A percentile compares a stretch with the other conserved stretches of the same genome.
Evolutionary conservation across 208 protist genomes (phyloP).

Genomic region (Crithidia brevicula): DNA sequence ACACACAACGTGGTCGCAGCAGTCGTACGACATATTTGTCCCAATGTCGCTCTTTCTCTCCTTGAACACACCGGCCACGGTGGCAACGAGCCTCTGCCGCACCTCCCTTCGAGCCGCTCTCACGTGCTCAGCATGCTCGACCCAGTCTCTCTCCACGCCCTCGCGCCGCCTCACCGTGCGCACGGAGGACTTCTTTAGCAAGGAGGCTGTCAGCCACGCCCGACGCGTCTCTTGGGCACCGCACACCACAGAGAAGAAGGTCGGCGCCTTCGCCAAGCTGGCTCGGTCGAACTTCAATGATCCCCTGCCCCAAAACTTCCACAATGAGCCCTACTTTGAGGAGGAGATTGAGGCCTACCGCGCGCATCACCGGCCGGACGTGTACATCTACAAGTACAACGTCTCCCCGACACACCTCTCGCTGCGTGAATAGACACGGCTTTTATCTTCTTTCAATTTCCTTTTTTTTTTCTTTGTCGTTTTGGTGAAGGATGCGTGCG

Average conservation of each 20-base stretch:
- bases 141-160: neutral
- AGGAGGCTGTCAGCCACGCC: slow-evolving; percentile 87
- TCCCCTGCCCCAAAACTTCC: slow-evolving; percentile 66
- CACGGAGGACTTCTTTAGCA: slow-evolving; percentile 91
- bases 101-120: neutral
- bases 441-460: neutral
- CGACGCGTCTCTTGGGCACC: slow-evolving; percentile 91
- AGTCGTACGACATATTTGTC: too few relatives aligned
- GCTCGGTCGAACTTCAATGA: slow-evolving; percentile 91
- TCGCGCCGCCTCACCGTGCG: slow-evolving; percentile 68
- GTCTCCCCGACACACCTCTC: slow-evolving; percentile 88
- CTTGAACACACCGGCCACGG: neutral
- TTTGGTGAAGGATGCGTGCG: neutral
- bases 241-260: slow-evolving; percentile 91
- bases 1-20: too few relatives aligned
- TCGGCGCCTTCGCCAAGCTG: slow-evolving; percentile 87
- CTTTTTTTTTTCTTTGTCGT: slow-evolving; percentile 8
- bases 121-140: neutral
- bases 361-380: slow-evolving; percentile 74
- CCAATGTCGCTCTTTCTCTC: neutral
- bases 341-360: slow-evolving; percentile 91
- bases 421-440: slow-evolving; percentile 55
- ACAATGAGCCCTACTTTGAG: slow-evolving; percentile 83
- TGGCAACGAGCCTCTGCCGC: neutral
- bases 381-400: slow-evolving; percentile 93